Conservation (phyloP, 2,329 filamentous ascomycete genomes). For the Aspergillus pseudoterreus region DNA sequence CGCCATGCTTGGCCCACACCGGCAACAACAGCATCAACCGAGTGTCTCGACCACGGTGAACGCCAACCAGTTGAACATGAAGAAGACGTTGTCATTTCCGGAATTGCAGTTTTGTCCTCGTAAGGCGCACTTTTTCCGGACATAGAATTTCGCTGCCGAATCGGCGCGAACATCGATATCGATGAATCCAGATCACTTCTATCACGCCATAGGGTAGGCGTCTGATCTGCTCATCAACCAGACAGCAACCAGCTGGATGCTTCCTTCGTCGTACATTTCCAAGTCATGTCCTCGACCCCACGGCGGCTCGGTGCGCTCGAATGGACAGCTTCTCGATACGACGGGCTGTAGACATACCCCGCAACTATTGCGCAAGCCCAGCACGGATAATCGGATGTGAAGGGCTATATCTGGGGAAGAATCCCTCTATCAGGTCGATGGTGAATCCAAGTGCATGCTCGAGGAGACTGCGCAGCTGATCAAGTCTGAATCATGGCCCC, state of each 20-base stretch:
- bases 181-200: slow-evolving; percentile 3
- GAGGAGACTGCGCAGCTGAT: neutral
- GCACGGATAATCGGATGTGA: slow-evolving; percentile 11
- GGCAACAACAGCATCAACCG: neutral
- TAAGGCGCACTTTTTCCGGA: neutral
- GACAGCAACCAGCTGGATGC: neutral
- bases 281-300: slow-evolving; percentile 3
- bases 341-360: slow-evolving; percentile 15
- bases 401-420: slow-evolving; percentile 8
- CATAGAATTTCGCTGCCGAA: neutral
- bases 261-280: neutral
- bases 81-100: no score
- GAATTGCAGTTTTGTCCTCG: no score
- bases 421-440: neutral
- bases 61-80: no score
- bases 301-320: neutral
- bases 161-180: slow-evolving; percentile 3
- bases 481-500: slow-evolving; percentile 29
- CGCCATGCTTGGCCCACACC: slow-evolving; percentile 22
- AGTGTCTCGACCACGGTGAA: no score
- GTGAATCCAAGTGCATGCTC: neutral
- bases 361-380: slow-evolving; percentile 20
- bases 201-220: slow-evolving; percentile 10
- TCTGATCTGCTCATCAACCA: neutral
- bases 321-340: neutral